These are phyloP conservation scores for Arachnopeziza araneosa DNA, from an alignment of 2,329 filamentous ascomycete genomes.

Conservation along the genomic window DNA sequence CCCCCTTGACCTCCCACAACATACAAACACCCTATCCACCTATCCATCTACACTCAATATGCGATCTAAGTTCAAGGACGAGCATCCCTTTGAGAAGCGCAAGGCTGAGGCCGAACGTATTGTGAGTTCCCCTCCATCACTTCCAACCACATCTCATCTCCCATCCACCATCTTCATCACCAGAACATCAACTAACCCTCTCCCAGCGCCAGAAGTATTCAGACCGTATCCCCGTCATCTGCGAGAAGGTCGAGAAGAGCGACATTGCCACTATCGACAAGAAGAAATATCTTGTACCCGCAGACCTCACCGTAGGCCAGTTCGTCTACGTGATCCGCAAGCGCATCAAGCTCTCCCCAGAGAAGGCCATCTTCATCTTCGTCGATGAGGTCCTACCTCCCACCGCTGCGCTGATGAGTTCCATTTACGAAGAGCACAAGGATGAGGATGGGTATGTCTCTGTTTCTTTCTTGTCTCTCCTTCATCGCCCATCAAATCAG, in stretches of 20 bases:
- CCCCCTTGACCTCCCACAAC: slow-evolving; percentile 3
- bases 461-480: slow-evolving; percentile 26
- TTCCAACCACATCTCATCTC: slow-evolving; percentile 4
- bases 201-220: slow-evolving; percentile 83
- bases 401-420: slow-evolving; percentile 96
- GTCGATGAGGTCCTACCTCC: slow-evolving; percentile 97
- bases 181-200: slow-evolving; percentile 9
- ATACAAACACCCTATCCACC: background rate
- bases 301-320: slow-evolving; percentile 96
- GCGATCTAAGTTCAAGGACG: slow-evolving; percentile 99
- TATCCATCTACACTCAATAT: slow-evolving; percentile 51
- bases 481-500: background rate
- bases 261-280: slow-evolving; percentile 99
- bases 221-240: slow-evolving; percentile 98
- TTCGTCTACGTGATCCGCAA: slow-evolving; percentile 99
- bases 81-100: slow-evolving; percentile 99
- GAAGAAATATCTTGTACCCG: slow-evolving; percentile 99
- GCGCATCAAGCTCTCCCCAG: slow-evolving; percentile 97
- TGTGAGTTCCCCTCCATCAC: slow-evolving; percentile 19
- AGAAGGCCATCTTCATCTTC: slow-evolving; percentile 99
- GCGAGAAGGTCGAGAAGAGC: slow-evolving; percentile 98
- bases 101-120: slow-evolving; percentile 96
- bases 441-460: slow-evolving; percentile 56
- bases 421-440: slow-evolving; percentile 99
- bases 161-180: background rate